Percentiles rank a stretch among this genome's conserved stretches.
Conservation (phyloP, 441 rosid species). For the Pelargonium australe region DNA sequence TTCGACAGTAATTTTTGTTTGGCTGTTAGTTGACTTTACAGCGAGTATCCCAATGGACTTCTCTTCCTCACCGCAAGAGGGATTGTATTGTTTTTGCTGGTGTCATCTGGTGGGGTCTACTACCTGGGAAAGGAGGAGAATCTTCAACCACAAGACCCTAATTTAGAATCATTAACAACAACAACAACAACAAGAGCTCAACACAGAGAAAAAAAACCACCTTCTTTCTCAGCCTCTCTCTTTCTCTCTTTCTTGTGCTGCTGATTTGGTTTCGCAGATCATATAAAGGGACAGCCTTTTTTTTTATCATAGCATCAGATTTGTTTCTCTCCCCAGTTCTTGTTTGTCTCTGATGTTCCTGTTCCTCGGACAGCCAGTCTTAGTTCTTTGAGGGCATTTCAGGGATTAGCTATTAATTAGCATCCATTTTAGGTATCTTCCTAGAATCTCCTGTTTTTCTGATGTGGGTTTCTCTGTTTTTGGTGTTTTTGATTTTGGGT, state of each 20-base stretch:
- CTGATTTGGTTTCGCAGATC: conserved; percentile 7
- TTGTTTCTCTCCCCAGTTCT: conserved; percentile 7
- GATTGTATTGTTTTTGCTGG: not conserved
- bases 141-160: conserved; percentile 14
- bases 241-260: not conserved
- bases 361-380: conserved; percentile 22
- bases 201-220: not conserved
- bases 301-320: conserved; percentile 8
- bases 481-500: not conserved
- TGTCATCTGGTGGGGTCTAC: conserved; percentile 19
- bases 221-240: not conserved
- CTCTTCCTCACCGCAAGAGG: too few relatives aligned
- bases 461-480: conserved; percentile 1
- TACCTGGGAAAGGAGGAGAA: conserved; percentile 14
- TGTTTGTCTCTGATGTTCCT: conserved; percentile 21
- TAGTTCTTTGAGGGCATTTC: conserved; percentile 5
- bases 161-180: too few relatives aligned
- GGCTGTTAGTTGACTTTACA: conserved; percentile 30
- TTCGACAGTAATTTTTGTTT: not conserved
- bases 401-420: not conserved
- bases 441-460: conserved; percentile 21
- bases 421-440: conserved; percentile 20
- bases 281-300: not conserved
- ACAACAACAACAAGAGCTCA: not conserved
- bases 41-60: conserved; percentile 31